Conservation (phyloP, 2,329 filamentous ascomycete species). For the Trichocomaceae sp. region DNA sequence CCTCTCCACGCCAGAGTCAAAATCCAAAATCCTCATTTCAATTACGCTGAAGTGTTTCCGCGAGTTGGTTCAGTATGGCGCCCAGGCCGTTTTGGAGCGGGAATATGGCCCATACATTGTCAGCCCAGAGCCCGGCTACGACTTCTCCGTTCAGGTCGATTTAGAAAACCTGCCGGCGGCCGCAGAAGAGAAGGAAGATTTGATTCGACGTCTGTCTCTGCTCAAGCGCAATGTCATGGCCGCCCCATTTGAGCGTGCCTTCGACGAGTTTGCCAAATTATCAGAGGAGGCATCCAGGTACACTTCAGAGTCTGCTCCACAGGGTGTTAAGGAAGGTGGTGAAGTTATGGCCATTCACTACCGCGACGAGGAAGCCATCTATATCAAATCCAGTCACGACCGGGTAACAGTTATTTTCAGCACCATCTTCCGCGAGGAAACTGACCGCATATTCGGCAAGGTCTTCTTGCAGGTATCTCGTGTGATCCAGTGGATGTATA, state of each 20-base stretch:
- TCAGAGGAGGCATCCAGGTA: constrained; percentile 86
- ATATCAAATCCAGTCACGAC: constrained; percentile 95
- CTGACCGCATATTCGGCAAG: constrained; percentile 93
- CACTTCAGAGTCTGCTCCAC: constrained; percentile 86
- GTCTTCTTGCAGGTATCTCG: constrained; percentile 71
- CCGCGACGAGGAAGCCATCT: constrained; percentile 97
- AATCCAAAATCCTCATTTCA: constrained; percentile 90
- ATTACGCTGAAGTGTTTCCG: constrained; percentile 91
- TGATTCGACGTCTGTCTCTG: constrained; percentile 80
- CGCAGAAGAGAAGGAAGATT: constrained; percentile 77
- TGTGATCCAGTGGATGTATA: constrained; percentile 8
- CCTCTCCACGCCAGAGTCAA: constrained; percentile 89
- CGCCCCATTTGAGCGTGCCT: constrained; percentile 94
- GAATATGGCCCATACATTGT: constrained; percentile 94
- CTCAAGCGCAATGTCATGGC: constrained; percentile 99
- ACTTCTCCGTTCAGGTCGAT: constrained; percentile 90
- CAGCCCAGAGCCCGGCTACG: constrained; percentile 78
- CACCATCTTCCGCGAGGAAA: constrained; percentile 96
- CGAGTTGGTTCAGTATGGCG: constrained; percentile 88
- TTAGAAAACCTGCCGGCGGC: constrained; percentile 77
- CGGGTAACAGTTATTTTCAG: constrained; percentile 98
- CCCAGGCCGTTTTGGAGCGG: constrained; percentile 80
- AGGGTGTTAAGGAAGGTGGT: constrained; percentile 81
- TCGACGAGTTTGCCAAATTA: constrained; percentile 81
- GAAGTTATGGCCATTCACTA: constrained; percentile 96